Evolutionary conservation across 2,329 filamentous ascomycete species (phyloP), one percentile per base, ranked within the genome.

Genomic region (Lasiodiplodia citricola): DNA sequence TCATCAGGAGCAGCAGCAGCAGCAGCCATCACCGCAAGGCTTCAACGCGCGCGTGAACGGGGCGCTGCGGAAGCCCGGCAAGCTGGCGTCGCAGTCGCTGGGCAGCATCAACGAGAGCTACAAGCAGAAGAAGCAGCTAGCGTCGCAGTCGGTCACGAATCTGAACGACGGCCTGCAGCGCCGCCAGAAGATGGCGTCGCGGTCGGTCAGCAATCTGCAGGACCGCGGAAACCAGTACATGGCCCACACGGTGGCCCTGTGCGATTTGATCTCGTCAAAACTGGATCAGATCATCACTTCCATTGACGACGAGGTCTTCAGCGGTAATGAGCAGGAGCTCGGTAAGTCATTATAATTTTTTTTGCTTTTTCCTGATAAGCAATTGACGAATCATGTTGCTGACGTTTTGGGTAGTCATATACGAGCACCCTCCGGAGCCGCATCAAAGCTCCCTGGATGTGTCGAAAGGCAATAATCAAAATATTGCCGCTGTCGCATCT

Each of bases 241-340:
- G 65, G 81, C 76, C 67, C 81, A 78, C 71, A 79, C 76, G 25
- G 80, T 76, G 31, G 82, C 76, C 6, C 78, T 88, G 21, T 88
- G 84, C 73, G 87, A 92, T 73, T 81, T 88, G 67, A 86, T 93
- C 57, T 86, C 84, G 16, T 82, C 83, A 3, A 88, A 88, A 65
- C 86, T 94, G 70, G 87, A 92, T 76, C 81, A 87, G 55, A 84
- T 93, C 68, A 88, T 94, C 76, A 92, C 91, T 0, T 83, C 87
- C 35, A 93, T 94, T 67, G 92, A 94, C 76, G 83, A 85, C 23
- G 90, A 92, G 31, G 81, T 77, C 11, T 86, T 86, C 66, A 82
- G 78, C 69, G 84, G 84, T 23, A 58, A 67, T 16, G 79, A 81
- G 67, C 83, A 91, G 65, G 87, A 88, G 66, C 79, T 91, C 37